Conservation (phyloP, 2,329 filamentous ascomycete species). For the Grosmannia huntii region DNA sequence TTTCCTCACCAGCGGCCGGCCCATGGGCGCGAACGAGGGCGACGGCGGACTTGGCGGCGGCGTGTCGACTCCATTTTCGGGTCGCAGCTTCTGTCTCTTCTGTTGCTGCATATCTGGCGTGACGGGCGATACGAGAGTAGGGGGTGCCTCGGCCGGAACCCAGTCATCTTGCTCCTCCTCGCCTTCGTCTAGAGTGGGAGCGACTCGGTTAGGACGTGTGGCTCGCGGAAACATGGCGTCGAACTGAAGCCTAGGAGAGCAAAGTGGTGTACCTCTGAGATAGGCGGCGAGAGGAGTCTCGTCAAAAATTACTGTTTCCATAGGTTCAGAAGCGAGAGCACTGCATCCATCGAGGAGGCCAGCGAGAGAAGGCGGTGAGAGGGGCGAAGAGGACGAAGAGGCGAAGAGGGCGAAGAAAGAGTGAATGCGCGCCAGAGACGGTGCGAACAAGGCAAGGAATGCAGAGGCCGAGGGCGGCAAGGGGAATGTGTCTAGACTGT, state of each 20-base stretch:
- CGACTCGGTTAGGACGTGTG: slow-evolving; percentile 8
- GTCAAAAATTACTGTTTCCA: slow-evolving; percentile 83
- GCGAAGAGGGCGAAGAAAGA: not conserved
- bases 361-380: not conserved
- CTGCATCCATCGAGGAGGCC: not conserved
- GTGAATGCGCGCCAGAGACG: not conserved
- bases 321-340: slow-evolving; percentile 21
- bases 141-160: slow-evolving; percentile 24
- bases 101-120: slow-evolving; percentile 7
- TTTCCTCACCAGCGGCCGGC: slow-evolving; percentile 38
- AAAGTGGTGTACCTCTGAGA: slow-evolving; percentile 57
- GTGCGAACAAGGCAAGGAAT: not conserved
- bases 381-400: not conserved
- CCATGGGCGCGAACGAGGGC: slow-evolving; percentile 43
- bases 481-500: not conserved
- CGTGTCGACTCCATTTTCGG: slow-evolving; percentile 20
- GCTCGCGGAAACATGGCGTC: not conserved
- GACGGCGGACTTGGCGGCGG: slow-evolving; percentile 31
- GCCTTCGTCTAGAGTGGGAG: slow-evolving; percentile 30
- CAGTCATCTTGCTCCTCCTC: slow-evolving; percentile 34
- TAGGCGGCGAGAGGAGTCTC: slow-evolving; percentile 81
- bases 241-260: not conserved
- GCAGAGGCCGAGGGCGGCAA: not conserved
- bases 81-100: not conserved
- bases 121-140: slow-evolving; percentile 5